Base-by-base conservation (phyloP, 352 stramenopile genomes). In the Phytophthora ramorum region DNA sequence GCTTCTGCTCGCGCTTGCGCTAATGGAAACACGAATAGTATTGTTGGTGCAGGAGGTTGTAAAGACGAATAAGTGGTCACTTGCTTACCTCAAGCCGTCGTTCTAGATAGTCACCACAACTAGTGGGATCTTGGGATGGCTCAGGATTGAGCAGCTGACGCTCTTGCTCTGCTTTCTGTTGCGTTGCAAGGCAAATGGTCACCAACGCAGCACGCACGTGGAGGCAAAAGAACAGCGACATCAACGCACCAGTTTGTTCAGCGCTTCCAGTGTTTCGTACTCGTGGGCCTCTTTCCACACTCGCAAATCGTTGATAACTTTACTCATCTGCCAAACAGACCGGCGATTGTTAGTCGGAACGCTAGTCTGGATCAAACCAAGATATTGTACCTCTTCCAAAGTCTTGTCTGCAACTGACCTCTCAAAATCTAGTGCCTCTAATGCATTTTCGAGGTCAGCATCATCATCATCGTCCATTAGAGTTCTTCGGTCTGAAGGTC, bases 231-330 rank as follows among this genome's bases (percentile, higher is more conserved):
- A 38, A 34, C 7, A 34, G 1, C 34, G 19, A 3, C 19, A 45
- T 7, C 4, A 19, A 48, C 17, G 40, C 60, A 87, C 78, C 47
- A 83, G 54, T 55, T 74, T 46, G 13, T 40, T 32, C 12, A 81
- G 57, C 2, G 63, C 69, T 47, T 67, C 43, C 8, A 76, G 64
- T 0, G 61, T 80, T 34, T 58, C 38, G 3, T 69, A 43, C n/a
- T 76, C 28, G 12, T 82, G 76, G 1, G 41, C 6, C 5, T 75
- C 37, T 63, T 76, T 85, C 81, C 81, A 90, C 7, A 49, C 32
- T 34, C 58, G 52, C 8, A 90, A 50, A 7, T 74, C 54, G 8
- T 75, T 58, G 28, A 90, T 87, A 24, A 69, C 64, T 56, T 69
- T 70, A 34, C 41, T 76, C 74, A 90, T 87, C 81, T 87, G 14